Percentiles rank a stretch among this genome's conserved stretches.
phyloP scores from a whole-genome alignment of 2,329 filamentous ascomycete species.

The Fusarium concolor region DNA sequence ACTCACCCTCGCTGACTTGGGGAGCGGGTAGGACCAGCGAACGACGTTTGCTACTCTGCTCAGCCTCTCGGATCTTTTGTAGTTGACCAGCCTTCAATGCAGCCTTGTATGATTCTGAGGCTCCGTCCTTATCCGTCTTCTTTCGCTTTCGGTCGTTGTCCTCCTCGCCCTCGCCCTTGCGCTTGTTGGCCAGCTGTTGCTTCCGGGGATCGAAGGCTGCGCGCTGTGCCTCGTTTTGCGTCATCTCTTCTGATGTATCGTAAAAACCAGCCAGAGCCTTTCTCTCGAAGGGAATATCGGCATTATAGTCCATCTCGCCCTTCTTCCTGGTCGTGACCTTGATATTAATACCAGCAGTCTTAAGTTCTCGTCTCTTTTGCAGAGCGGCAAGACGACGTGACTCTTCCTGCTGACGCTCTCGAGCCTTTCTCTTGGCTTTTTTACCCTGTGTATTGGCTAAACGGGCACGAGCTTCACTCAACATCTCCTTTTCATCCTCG shows the following conservation, averaged over 20 bases:
- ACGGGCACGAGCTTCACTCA: slow-evolving; percentile 95
- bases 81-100: slow-evolving; percentile 93
- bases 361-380: slow-evolving; percentile 95
- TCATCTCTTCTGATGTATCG: slow-evolving; percentile 87
- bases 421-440: slow-evolving; percentile 97
- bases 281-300: slow-evolving; percentile 98
- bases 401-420: slow-evolving; percentile 95
- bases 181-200: slow-evolving; percentile 89
- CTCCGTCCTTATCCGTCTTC: slow-evolving; percentile 86
- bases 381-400: slow-evolving; percentile 88
- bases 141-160: slow-evolving; percentile 83
- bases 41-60: slow-evolving; percentile 94
- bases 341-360: slow-evolving; percentile 98
- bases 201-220: slow-evolving; percentile 92
- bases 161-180: slow-evolving; percentile 93
- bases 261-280: slow-evolving; percentile 90
- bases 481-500: slow-evolving; percentile 99
- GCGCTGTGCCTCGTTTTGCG: slow-evolving; percentile 83
- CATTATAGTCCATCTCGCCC: slow-evolving; percentile 99
- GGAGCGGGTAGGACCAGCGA: slow-evolving; percentile 85
- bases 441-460: slow-evolving; percentile 98
- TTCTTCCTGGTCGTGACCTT: slow-evolving; percentile 92
- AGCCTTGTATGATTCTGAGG: slow-evolving; percentile 83
- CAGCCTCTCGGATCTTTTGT: slow-evolving; percentile 94
- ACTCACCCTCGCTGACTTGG: slow-evolving; percentile 90